These are phyloP conservation scores for Tetracladium maxilliforme DNA, from an alignment of 2,329 filamentous ascomycete species.

Conservation along the genomic window DNA sequence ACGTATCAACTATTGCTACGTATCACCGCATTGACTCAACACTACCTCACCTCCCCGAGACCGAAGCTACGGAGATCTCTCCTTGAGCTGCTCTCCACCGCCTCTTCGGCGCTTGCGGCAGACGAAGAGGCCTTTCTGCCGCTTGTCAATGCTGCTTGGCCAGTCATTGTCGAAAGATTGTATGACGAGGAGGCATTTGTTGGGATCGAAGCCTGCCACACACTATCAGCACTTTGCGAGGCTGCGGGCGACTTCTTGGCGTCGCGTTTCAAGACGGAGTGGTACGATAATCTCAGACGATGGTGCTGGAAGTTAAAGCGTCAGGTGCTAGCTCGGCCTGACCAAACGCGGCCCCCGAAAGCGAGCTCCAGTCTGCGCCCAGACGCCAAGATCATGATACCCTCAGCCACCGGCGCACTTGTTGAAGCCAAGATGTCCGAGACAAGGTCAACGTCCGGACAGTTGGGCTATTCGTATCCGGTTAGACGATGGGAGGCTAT, in stretches of 20 bases:
- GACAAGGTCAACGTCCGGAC: constrained; percentile 14
- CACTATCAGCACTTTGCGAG: constrained; percentile 53
- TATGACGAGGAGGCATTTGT: constrained; percentile 56
- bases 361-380: constrained; percentile 1
- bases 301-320: constrained; percentile 35
- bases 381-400: not conserved
- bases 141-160: constrained; percentile 83
- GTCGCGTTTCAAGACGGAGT: constrained; percentile 61
- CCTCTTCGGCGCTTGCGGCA: constrained; percentile 54
- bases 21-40: constrained; percentile 72
- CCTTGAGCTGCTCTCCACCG: constrained; percentile 60
- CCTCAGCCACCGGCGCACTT: not conserved
- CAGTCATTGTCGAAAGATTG: constrained; percentile 55
- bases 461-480: constrained; percentile 45
- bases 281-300: constrained; percentile 42
- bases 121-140: constrained; percentile 80
- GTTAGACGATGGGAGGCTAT: constrained; percentile 50
- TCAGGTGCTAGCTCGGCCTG: constrained; percentile 20
- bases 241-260: constrained; percentile 70
- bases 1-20: constrained; percentile 70
- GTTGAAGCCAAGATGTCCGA: constrained; percentile 4
- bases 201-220: constrained; percentile 51
- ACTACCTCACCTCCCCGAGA: constrained; percentile 79
- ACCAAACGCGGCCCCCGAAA: constrained; percentile 14
- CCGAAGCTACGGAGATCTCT: constrained; percentile 65